Evolutionary conservation across 1,284 basidiomycete genomes (phyloP).

Genomic region (Coniferiporia sulphurascens): DNA sequence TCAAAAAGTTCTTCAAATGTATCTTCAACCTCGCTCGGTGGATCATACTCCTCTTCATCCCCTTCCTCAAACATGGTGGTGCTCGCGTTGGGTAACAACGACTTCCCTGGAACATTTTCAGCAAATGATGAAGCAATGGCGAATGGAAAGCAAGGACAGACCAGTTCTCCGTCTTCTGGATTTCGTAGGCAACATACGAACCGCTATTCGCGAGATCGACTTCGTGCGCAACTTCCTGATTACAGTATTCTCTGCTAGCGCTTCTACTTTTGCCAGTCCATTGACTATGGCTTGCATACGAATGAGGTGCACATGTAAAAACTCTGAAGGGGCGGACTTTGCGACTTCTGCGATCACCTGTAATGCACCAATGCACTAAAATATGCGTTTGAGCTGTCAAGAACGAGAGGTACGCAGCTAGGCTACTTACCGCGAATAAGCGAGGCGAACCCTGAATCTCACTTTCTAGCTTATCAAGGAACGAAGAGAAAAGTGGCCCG

Average conservation of each 20-base stretch:
- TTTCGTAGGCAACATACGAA: conserved; percentile 56
- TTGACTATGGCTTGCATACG: conserved; percentile 42
- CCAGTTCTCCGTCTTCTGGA: conserved; percentile 20
- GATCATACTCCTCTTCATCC: conserved; percentile 53
- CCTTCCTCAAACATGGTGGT: neutral
- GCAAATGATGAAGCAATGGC: conserved; percentile 12
- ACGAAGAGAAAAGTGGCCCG: conserved; percentile 49
- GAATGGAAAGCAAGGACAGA: conserved; percentile 38
- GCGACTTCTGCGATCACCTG: conserved; percentile 72
- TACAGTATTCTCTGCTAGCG: conserved; percentile 51
- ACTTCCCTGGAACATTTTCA: conserved; percentile 19
- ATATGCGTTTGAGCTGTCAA: neutral
- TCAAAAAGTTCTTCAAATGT: conserved; percentile 74
- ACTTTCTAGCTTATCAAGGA: conserved; percentile 49
- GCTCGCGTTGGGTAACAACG: neutral
- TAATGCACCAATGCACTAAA: conserved; percentile 63
- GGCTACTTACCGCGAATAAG: conserved; percentile 46
- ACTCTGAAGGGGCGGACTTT: conserved; percentile 59
- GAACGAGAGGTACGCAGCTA: neutral
- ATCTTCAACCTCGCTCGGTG: conserved; percentile 77
- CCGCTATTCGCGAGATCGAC: conserved; percentile 54
- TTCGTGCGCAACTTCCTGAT: conserved; percentile 67
- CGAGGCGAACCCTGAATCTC: conserved; percentile 36
- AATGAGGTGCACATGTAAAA: conserved; percentile 41
- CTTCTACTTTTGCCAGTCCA: conserved; percentile 35